These are phyloP conservation scores for Purshia tridentata DNA, from an alignment of 306 rosid species.

Conservation along the genomic window DNA sequence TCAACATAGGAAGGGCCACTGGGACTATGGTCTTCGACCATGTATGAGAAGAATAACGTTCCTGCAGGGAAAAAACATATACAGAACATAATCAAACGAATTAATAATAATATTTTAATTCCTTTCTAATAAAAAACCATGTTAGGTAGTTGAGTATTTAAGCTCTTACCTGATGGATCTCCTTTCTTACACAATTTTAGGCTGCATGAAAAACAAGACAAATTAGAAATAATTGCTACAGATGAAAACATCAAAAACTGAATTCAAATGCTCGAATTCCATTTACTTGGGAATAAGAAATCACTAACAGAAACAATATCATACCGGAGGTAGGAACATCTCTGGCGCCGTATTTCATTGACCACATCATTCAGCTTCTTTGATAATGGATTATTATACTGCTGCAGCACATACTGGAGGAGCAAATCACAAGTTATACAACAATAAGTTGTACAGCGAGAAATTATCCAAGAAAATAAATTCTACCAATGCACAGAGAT, in stretches of 20 bases:
- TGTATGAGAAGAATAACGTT: constrained; percentile 65
- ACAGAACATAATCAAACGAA: not conserved
- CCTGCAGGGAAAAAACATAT: constrained; percentile 46
- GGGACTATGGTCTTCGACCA: constrained; percentile 85
- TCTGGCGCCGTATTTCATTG: constrained; percentile 89
- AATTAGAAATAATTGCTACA: constrained; percentile 1
- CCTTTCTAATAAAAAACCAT: not conserved
- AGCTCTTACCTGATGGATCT: constrained; percentile 70
- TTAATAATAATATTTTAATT: not conserved
- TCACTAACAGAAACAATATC: not conserved
- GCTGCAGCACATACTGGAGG: constrained; percentile 79
- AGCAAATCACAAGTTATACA: constrained; percentile 19
- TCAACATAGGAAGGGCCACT: constrained; percentile 87
- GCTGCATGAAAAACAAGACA: constrained; percentile 46
- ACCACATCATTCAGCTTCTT: constrained; percentile 76
- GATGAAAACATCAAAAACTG: constrained; percentile 1
- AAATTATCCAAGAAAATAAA: not conserved
- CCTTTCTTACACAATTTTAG: constrained; percentile 88
- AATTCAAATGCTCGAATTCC: not conserved
- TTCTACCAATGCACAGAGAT: not conserved
- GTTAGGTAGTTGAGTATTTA: not conserved
- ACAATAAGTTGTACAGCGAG: not conserved
- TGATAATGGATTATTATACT: constrained; percentile 63
- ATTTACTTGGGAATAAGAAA: constrained; percentile 19
- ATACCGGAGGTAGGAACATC: constrained; percentile 94